Percentiles rank a stretch among this genome's conserved stretches.
Conservation (phyloP, 352 stramenopile genomes). For the Phytophthora sansomeana region DNA sequence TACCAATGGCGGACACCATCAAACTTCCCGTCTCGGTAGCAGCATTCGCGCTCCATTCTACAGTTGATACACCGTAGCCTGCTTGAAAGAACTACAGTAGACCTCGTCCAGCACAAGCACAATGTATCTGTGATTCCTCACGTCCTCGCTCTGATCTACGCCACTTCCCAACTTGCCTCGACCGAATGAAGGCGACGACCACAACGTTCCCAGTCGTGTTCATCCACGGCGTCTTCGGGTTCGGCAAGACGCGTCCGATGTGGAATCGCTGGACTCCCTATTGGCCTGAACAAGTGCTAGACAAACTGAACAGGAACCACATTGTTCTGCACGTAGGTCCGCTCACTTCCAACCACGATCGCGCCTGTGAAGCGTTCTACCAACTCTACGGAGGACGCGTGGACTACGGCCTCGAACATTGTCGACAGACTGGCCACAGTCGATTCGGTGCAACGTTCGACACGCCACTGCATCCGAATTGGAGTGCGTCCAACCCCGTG, state of each 20-base stretch:
- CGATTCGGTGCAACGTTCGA: slow-evolving; percentile 48
- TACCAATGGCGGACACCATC: slow-evolving; percentile 17
- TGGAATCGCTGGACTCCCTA: slow-evolving; percentile 54
- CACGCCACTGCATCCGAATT: slow-evolving; percentile 39
- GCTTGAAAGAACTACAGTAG: slow-evolving; percentile 5
- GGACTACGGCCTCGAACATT: slow-evolving; percentile 64
- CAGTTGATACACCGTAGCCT: slow-evolving; percentile 1
- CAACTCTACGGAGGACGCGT: slow-evolving; percentile 65
- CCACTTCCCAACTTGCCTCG: slow-evolving; percentile 7
- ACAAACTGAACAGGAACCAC: slow-evolving; percentile 55
- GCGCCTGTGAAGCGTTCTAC: slow-evolving; percentile 69
- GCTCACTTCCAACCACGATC: slow-evolving; percentile 66
- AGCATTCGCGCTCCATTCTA: slow-evolving; percentile 15
- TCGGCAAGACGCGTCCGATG: slow-evolving; percentile 43
- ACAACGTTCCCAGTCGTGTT: slow-evolving; percentile 57
- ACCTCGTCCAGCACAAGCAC: slow-evolving; percentile 13
- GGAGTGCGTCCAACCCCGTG: slow-evolving; percentile 57
- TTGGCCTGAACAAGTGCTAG: slow-evolving; percentile 56
- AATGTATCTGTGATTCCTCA: background rate
- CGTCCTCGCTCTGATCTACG: background rate
- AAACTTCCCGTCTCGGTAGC: slow-evolving; percentile 22
- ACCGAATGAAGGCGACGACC: slow-evolving; percentile 15
- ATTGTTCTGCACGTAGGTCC: slow-evolving; percentile 58
- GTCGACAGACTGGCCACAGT: slow-evolving; percentile 33
- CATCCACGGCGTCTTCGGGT: slow-evolving; percentile 63